Evolutionary conservation across 768 basidiomycete species (phyloP), one percentile per base, ranked within the genome.

Genomic region (Collybiopsis luxurians): DNA sequence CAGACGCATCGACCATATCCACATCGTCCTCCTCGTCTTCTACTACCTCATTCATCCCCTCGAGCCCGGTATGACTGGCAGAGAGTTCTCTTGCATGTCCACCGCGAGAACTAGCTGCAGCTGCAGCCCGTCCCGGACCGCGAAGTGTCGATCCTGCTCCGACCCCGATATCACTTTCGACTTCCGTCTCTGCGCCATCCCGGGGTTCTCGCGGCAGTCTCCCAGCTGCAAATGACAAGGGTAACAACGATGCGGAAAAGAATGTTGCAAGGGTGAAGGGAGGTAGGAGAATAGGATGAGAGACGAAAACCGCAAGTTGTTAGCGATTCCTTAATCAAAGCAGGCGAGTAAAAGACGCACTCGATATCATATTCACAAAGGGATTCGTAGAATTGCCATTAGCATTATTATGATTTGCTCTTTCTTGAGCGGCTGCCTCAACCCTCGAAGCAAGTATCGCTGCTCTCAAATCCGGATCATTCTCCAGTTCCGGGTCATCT

Each of bases 41-140:
- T 28, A 26, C 34, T 9, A 59, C 39, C 10, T 61, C 61, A 53
- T 61, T 61, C 5, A 48, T 57, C 38, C 30, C 50, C 38, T 38
- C 53, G 21, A 46, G 42, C 55, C 44, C 51, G 53, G 51, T 47
- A 57, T 49, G 69, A 54, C n/a, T n/a, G n/a, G n/a, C n/a, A n/a
- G n/a, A n/a, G n/a, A n/a, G n/a, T 76, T 73, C 2, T 73, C 72
- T 53, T 75, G 73, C 27, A 72, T 74, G 62, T 74, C 75, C 19
- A 68, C 70, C 19, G 71, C 73, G 2, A n/a, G n/a, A n/a, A n/a
- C n/a, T n/a, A n/a, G n/a, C n/a, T n/a, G n/a, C n/a, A n/a, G n/a
- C n/a, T n/a, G n/a, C n/a, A n/a, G n/a, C n/a, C n/a, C n/a, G n/a
- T n/a, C n/a, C n/a, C n/a, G 43, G 47, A 26, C 58, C 53, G 21